A percentile compares a stretch with the other conserved stretches of the same genome.
These are phyloP conservation scores for Phytophthora hybrid DNA, from an alignment of 352 stramenopile species.

Conservation along the genomic window DNA sequence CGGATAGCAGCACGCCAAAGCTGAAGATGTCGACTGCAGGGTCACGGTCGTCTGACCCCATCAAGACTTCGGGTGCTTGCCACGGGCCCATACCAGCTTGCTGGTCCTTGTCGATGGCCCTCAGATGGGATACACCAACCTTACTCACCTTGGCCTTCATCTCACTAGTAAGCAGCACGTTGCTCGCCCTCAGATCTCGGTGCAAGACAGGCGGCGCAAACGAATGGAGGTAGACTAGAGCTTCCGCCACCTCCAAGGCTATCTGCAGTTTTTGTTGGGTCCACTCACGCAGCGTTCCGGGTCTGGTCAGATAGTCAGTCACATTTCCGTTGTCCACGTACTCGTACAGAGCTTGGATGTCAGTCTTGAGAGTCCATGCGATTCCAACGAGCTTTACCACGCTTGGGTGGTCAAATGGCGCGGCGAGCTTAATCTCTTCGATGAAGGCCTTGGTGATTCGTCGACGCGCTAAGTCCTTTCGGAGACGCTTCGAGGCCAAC, in stretches of 20 bases:
- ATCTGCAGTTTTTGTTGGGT: conserved; percentile 43
- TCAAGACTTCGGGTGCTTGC: conserved; percentile 55
- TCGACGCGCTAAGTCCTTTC: conserved; percentile 39
- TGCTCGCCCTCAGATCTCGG: conserved; percentile 62
- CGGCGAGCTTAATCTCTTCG: conserved; percentile 60
- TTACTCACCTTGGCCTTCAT: conserved; percentile 44
- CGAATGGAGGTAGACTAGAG: conserved; percentile 67
- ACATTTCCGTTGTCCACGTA: conserved; percentile 70
- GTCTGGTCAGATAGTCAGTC: conserved; percentile 41
- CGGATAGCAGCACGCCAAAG: conserved; percentile 51
- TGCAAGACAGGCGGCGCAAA: conserved; percentile 59
- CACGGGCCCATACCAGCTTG: conserved; percentile 34
- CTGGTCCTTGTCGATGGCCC: conserved; percentile 17
- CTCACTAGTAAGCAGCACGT: conserved; percentile 49
- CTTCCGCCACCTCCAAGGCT: conserved; percentile 57
- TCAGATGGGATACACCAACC: conserved; percentile 26
- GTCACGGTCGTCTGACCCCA: conserved; percentile 35
- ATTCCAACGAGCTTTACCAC: conserved; percentile 63
- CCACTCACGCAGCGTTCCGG: conserved; percentile 41
- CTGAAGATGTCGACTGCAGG: conserved; percentile 48
- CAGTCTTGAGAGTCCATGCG: conserved; percentile 57
- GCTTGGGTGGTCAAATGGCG: conserved; percentile 55
- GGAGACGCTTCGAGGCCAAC: conserved; percentile 54
- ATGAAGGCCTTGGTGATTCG: conserved; percentile 55
- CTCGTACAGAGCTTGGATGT: conserved; percentile 70